Evolutionary conservation across 2,329 filamentous ascomycete species (phyloP).

Genomic region (Monilinia fructigena): DNA sequence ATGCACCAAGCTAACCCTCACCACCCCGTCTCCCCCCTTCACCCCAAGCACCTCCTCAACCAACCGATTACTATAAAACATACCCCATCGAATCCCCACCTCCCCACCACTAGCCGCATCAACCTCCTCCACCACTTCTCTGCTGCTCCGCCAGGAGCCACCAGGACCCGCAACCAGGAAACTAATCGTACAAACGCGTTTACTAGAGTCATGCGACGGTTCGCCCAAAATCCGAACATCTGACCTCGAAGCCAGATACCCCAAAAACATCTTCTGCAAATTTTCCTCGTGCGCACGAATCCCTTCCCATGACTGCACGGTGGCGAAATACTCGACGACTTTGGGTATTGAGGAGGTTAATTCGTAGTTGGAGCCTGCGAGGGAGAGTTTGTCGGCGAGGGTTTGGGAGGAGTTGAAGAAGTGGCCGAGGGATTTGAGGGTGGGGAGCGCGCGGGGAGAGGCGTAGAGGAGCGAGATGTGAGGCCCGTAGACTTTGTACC

Average conservation of each 20-base stretch:
- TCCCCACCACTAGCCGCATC: constrained; percentile 52
- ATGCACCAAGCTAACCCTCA: constrained; percentile 69
- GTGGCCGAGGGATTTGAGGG: constrained; percentile 59
- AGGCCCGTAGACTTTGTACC: constrained; percentile 82
- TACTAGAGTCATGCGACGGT: constrained; percentile 46
- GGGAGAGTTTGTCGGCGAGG: constrained; percentile 65
- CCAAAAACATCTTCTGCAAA: constrained; percentile 58
- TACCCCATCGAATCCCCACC: constrained; percentile 66
- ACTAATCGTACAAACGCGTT: constrained; percentile 64
- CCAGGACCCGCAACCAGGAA: constrained; percentile 62
- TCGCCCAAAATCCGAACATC: constrained; percentile 61
- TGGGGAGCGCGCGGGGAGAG: constrained; percentile 53
- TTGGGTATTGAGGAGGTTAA: constrained; percentile 60
- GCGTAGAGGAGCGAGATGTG: constrained; percentile 72
- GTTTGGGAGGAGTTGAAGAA: constrained; percentile 62
- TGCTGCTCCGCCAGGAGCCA: constrained; percentile 54
- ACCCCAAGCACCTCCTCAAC: constrained; percentile 58
- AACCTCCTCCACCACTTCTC: constrained; percentile 59
- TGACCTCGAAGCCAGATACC: constrained; percentile 53
- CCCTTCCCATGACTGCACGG: constrained; percentile 47
- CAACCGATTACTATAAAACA: constrained; percentile 67
- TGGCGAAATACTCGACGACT: constrained; percentile 60
- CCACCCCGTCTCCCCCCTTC: constrained; percentile 56
- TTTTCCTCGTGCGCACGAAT: constrained; percentile 59
- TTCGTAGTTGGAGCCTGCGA: constrained; percentile 71